Conservation (phyloP, 371 early-diverging fungal genomes). For the Haplosporangium sp. region DNA sequence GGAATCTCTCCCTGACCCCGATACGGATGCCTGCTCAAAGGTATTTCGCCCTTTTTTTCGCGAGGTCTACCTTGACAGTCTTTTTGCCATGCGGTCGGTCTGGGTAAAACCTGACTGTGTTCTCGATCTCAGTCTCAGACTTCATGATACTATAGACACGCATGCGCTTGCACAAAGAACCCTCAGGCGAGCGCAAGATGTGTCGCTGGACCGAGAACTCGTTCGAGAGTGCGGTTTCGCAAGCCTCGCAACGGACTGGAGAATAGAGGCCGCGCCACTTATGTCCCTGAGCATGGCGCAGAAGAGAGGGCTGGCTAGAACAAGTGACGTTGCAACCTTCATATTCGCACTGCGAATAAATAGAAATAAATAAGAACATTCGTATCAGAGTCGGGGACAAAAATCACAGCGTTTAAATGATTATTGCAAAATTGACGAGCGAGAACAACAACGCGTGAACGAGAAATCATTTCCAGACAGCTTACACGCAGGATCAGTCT, state of each 20-base stretch:
- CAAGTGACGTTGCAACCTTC: conserved; percentile 24
- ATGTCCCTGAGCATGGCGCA: conserved; percentile 25
- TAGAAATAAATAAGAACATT: no score
- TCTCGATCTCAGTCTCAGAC: conserved; percentile 21
- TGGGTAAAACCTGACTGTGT: conserved; percentile 37
- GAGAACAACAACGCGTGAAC: neutral
- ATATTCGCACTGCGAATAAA: conserved; percentile 12
- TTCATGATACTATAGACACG: conserved; percentile 45
- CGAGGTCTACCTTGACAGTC: conserved; percentile 20
- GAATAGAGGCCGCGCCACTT: conserved; percentile 40
- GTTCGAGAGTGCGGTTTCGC: conserved; percentile 32
- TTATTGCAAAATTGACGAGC: neutral
- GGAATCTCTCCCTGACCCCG: neutral
- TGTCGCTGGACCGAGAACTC: conserved; percentile 52
- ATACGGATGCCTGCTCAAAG: neutral
- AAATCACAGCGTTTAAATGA: neutral
- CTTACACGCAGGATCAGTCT: conserved; percentile 17
- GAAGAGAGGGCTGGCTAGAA: conserved; percentile 35
- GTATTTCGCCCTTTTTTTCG: conserved; percentile 17
- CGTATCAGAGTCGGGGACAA: neutral
- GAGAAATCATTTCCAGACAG: neutral
- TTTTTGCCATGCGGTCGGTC: conserved; percentile 41
- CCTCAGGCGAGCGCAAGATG: conserved; percentile 23
- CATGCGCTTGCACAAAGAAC: conserved; percentile 23
- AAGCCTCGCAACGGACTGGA: conserved; percentile 44